Conservation (phyloP, 306 rosid species). For the Crataegus laevigata region DNA sequence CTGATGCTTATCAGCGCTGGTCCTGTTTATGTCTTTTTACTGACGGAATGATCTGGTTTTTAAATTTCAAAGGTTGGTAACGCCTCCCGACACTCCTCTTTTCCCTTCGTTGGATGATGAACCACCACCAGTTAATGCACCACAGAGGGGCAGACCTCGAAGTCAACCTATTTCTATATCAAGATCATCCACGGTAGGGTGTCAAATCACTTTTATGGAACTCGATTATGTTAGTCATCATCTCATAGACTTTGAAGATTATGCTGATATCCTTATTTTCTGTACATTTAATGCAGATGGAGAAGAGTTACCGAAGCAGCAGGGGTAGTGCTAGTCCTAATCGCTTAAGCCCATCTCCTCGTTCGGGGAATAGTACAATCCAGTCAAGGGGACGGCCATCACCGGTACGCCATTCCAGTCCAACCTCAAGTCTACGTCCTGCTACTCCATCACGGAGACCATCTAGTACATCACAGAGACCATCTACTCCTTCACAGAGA, state of each 20-base stretch:
- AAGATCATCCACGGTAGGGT: constrained; percentile 71
- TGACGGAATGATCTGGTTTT: constrained; percentile 15
- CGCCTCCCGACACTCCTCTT: constrained; percentile 84
- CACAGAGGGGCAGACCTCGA: constrained; percentile 66
- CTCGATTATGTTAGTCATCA: constrained; percentile 9
- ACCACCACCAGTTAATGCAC: constrained; percentile 28
- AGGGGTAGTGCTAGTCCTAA: constrained; percentile 89
- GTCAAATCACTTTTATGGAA: constrained; percentile 14
- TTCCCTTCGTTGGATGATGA: constrained; percentile 82
- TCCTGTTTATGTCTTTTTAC: constrained; percentile 7
- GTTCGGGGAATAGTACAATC: constrained; percentile 46
- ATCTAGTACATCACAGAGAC: constrained; percentile 58
- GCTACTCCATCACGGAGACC: constrained; percentile 58
- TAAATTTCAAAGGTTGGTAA: constrained; percentile 55
- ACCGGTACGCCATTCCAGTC: constrained; percentile 59
- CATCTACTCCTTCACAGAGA: constrained; percentile 58
- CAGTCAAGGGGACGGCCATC: constrained; percentile 66
- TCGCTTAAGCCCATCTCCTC: constrained; percentile 76
- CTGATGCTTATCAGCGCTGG: neutral
- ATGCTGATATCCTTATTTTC: constrained; percentile 10
- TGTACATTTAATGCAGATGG: constrained; percentile 49
- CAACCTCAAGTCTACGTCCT: constrained; percentile 46
- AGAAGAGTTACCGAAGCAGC: constrained; percentile 69
- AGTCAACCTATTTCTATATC: constrained; percentile 86
- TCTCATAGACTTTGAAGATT: neutral